Evolutionary conservation across 2,329 filamentous ascomycete species (phyloP).

Genomic region (Pseudogymnoascus sp.): DNA sequence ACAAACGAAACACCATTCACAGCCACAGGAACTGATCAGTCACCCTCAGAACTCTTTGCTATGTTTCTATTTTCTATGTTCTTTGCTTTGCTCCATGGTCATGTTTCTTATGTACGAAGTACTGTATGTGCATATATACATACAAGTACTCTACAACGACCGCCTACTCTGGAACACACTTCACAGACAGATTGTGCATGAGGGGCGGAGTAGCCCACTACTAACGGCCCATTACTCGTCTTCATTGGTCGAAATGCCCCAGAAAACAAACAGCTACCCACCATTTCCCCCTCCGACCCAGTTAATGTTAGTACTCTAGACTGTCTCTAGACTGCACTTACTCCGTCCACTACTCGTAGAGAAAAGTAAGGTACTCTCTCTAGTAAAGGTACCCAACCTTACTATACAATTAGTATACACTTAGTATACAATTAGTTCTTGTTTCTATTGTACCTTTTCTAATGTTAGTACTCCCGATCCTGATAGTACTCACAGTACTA

Average conservation of each 20-base stretch:
- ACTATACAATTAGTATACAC: not conserved
- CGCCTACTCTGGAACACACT: too few species aligned
- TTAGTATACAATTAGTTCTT: not conserved
- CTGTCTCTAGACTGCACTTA: not conserved
- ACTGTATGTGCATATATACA: not conserved
- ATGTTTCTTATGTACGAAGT: too few species aligned
- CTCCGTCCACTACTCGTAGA: not conserved
- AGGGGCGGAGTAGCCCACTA: conserved; percentile 2
- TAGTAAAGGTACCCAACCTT: not conserved
- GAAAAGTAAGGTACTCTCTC: not conserved
- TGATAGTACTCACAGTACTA: too few species aligned
- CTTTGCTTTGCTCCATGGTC: not conserved
- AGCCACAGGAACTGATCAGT: not conserved
- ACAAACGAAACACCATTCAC: not conserved
- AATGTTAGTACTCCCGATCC: not conserved
- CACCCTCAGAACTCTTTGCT: not conserved
- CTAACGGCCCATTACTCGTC: not conserved
- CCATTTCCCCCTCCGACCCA: conserved; percentile 5
- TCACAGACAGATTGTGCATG: conserved; percentile 3
- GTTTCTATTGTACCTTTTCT: not conserved
- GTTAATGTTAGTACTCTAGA: conserved; percentile 5
- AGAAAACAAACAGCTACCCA: not conserved
- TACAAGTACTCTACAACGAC: not conserved
- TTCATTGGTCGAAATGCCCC: not conserved
- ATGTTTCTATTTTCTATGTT: not conserved